phyloP scores from a whole-genome alignment of 2,329 filamentous ascomycete species.

The Diaporthe sp. region DNA sequence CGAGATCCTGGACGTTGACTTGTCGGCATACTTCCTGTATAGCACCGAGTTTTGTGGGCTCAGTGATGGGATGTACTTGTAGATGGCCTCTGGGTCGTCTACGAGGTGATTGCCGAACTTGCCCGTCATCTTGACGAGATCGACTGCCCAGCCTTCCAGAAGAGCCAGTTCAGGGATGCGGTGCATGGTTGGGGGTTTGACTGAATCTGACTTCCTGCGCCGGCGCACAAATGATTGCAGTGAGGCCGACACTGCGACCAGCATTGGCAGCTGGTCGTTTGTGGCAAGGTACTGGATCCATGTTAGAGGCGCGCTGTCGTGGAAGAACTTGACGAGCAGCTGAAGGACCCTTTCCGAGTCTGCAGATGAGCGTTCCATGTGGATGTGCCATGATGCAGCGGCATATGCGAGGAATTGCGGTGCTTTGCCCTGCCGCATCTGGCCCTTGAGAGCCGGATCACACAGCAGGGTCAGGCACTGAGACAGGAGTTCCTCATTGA shows the following conservation, averaged over 20 bases:
- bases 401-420: slow-evolving; percentile 41
- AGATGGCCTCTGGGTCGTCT: slow-evolving; percentile 44
- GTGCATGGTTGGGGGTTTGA: slow-evolving; percentile 38
- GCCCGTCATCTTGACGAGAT: slow-evolving; percentile 44
- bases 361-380: slow-evolving; percentile 41
- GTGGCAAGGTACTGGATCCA: slow-evolving; percentile 47
- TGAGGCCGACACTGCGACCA: slow-evolving; percentile 34
- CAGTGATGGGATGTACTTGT: slow-evolving; percentile 46
- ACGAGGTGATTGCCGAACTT: slow-evolving; percentile 44
- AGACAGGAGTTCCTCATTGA: slow-evolving; percentile 19
- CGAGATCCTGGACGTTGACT: slow-evolving; percentile 37
- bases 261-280: background rate
- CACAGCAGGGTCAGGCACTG: background rate
- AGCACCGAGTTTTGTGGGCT: slow-evolving; percentile 45
- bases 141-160: slow-evolving; percentile 44
- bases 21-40: slow-evolving; percentile 42
- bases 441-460: background rate
- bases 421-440: background rate
- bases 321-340: slow-evolving; percentile 43
- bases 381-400: slow-evolving; percentile 43
- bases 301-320: slow-evolving; percentile 40
- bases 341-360: slow-evolving; percentile 41
- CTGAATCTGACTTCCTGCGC: slow-evolving; percentile 37
- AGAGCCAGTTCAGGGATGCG: slow-evolving; percentile 41
- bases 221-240: slow-evolving; percentile 38